These are phyloP conservation scores for Physocladia obscura DNA, from an alignment of 192 early-diverging fungal species.

Conservation along the genomic window DNA sequence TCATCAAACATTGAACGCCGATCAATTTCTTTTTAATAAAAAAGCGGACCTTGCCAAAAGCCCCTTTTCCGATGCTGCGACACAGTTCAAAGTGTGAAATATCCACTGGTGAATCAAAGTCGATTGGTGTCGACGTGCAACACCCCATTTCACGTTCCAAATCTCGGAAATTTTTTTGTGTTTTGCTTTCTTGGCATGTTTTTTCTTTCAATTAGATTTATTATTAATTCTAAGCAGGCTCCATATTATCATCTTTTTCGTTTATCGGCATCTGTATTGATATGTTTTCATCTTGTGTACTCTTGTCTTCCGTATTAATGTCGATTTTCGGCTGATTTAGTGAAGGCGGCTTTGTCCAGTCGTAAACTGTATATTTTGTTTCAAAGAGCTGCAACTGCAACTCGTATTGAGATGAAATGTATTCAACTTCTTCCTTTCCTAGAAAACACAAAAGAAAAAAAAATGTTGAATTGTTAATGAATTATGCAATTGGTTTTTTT, in stretches of 20 bases:
- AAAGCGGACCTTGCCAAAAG: constrained; percentile 84
- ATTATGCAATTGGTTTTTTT: too few species aligned
- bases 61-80: constrained; percentile 87
- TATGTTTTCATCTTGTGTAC: neutral
- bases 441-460: too few species aligned
- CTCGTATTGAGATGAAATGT: constrained; percentile 14
- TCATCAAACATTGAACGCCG: neutral
- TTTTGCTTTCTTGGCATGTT: neutral
- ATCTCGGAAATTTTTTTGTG: neutral
- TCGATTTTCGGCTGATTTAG: neutral
- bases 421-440: constrained; percentile 5
- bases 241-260: neutral
- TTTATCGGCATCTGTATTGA: neutral
- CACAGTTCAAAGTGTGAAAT: constrained; percentile 77
- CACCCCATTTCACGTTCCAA: neutral
- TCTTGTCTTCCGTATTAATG: constrained; percentile 9
- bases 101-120: constrained; percentile 51
- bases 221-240: neutral
- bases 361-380: constrained; percentile 19
- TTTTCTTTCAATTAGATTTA: neutral
- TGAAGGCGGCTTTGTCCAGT: constrained; percentile 15
- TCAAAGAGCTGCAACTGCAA: constrained; percentile 24
- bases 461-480: neutral
- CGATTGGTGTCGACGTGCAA: neutral
- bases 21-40: neutral